A percentile compares a stretch with the other conserved stretches of the same genome.
Conservation (phyloP, 371 early-diverging fungal species). For the Choanephora cucurbitarum region DNA sequence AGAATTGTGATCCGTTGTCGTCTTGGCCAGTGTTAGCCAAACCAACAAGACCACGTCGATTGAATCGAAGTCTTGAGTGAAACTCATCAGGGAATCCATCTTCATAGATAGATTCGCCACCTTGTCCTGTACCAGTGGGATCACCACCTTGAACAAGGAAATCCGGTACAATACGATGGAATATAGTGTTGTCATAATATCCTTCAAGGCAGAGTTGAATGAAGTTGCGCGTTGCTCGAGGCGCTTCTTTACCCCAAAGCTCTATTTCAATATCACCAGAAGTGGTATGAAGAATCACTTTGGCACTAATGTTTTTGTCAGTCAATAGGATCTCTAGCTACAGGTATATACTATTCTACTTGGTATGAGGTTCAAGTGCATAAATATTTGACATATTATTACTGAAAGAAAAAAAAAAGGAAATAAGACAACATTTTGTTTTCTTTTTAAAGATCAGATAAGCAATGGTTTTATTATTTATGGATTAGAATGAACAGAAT, state of each 20-base stretch:
- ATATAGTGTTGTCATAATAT: slow-evolving; percentile 82
- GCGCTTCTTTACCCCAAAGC: slow-evolving; percentile 92
- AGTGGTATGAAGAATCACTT: slow-evolving; percentile 87
- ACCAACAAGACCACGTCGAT: slow-evolving; percentile 85
- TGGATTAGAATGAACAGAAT: neutral
- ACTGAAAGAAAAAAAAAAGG: neutral
- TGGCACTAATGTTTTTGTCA: slow-evolving; percentile 63
- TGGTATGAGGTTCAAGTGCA: slow-evolving; percentile 73
- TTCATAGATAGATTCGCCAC: slow-evolving; percentile 90
- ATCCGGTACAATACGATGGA: slow-evolving; percentile 85
- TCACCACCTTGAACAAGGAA: slow-evolving; percentile 98
- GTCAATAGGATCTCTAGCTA: neutral
- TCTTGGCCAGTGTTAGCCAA: slow-evolving; percentile 88
- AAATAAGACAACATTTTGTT: neutral
- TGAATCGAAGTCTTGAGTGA: slow-evolving; percentile 88
- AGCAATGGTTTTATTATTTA: neutral
- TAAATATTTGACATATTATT: slow-evolving; percentile 70
- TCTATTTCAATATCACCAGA: slow-evolving; percentile 90
- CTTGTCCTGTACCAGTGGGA: slow-evolving; percentile 83
- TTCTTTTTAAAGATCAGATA: neutral
- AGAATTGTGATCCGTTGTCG: slow-evolving; percentile 90
- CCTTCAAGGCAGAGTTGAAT: slow-evolving; percentile 86
- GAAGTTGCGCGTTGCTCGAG: slow-evolving; percentile 91
- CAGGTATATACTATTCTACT: slow-evolving; percentile 30
- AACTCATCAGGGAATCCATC: slow-evolving; percentile 88